phyloP scores from a whole-genome alignment of 352 stramenopile genomes.

The Globisporangium spiculum region DNA sequence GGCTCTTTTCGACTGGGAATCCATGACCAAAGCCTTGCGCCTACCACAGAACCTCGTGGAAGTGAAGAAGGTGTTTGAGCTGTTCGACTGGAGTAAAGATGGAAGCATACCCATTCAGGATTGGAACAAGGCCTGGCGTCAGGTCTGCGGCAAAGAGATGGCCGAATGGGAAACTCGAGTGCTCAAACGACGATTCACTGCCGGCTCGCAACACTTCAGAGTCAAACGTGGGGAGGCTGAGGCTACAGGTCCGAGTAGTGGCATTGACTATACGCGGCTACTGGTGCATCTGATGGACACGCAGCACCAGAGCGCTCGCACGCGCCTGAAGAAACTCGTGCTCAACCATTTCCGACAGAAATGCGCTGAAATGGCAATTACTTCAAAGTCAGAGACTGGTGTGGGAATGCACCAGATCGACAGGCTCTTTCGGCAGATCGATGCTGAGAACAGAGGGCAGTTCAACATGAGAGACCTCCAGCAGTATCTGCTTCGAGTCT shows the following conservation, averaged over 20 bases:
- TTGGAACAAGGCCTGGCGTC: constrained; percentile 46
- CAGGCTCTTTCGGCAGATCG: constrained; percentile 31
- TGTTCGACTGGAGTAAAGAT: constrained; percentile 44
- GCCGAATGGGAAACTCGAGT: constrained; percentile 41
- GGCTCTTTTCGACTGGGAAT: constrained; percentile 42
- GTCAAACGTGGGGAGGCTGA: too few relatives aligned
- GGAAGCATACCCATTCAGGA: constrained; percentile 37
- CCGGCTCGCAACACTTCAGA: neutral
- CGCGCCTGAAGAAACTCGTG: constrained; percentile 24
- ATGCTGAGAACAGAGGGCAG: constrained; percentile 39
- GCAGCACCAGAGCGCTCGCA: constrained; percentile 27
- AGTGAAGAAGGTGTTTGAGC: constrained; percentile 39
- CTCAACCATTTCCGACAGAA: constrained; percentile 23
- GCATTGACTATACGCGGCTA: constrained; percentile 46
- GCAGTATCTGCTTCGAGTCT: constrained; percentile 13
- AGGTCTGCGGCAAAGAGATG: constrained; percentile 25
- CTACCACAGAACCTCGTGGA: constrained; percentile 41
- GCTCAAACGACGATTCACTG: constrained; percentile 35
- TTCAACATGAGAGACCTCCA: constrained; percentile 37
- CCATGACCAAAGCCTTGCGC: constrained; percentile 20
- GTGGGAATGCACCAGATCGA: constrained; percentile 10
- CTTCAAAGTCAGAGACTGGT: neutral
- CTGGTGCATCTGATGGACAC: constrained; percentile 47
- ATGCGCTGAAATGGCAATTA: neutral
- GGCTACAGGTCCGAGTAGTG: too few relatives aligned